Conservation (phyloP, 805 yeast species). For the Wickerhamiella qilinensis region DNA sequence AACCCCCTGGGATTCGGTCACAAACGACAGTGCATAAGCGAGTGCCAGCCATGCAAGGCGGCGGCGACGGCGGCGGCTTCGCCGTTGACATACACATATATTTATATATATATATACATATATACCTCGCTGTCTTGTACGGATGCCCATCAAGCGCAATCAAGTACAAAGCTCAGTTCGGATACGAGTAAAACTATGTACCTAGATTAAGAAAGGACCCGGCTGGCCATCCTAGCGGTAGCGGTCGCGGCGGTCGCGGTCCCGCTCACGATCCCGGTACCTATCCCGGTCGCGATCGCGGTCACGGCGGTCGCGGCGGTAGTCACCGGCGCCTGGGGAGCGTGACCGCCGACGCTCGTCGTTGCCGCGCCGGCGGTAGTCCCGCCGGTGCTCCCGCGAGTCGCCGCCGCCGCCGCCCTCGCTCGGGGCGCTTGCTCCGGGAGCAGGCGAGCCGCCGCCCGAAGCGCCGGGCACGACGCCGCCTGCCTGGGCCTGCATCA, state of each 20-base stretch:
- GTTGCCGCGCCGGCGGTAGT: conserved; percentile 15
- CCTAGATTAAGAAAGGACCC: too few relatives aligned
- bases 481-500: conserved; percentile 5
- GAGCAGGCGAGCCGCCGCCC: conserved; percentile 10
- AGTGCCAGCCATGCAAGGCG: too few relatives aligned
- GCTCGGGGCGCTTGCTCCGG: conserved; percentile 13
- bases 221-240: too few relatives aligned
- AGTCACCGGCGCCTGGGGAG: conserved; percentile 12
- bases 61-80: too few relatives aligned
- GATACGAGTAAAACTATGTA: too few relatives aligned
- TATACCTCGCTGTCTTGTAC: too few relatives aligned
- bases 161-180: too few relatives aligned
- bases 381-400: conserved; percentile 12
- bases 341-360: conserved; percentile 18
- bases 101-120: too few relatives aligned
- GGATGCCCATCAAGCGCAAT: too few relatives aligned
- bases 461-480: conserved; percentile 1
- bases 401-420: conserved; percentile 5
- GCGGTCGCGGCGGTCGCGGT: background rate
- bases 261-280: background rate
- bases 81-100: too few relatives aligned
- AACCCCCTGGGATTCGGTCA: too few relatives aligned
- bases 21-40: too few relatives aligned
- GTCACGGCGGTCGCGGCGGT: conserved; percentile 13
- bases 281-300: conserved; percentile 13